These are phyloP conservation scores for Venturia asperata DNA, from an alignment of 2,329 filamentous ascomycete species.

Conservation along the genomic window DNA sequence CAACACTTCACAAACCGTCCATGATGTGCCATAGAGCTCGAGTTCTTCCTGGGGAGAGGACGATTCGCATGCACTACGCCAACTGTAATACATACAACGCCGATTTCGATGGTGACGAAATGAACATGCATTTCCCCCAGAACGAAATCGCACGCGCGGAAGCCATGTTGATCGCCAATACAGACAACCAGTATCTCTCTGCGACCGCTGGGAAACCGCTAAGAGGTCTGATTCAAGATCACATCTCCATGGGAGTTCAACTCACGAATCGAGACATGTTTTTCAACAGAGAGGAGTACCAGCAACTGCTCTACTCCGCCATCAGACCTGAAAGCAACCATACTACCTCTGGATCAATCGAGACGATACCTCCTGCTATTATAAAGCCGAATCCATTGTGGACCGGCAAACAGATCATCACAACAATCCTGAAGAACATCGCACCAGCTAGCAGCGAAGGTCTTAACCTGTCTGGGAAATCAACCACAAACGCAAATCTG, in stretches of 20 bases:
- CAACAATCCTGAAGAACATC: constrained; percentile 88
- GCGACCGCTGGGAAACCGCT: constrained; percentile 89
- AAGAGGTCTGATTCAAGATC: constrained; percentile 94
- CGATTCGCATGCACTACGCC: constrained; percentile 98
- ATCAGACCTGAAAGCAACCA: constrained; percentile 86
- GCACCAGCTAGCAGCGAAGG: constrained; percentile 68
- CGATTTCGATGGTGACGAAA: constrained; percentile 98
- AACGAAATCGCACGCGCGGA: constrained; percentile 92
- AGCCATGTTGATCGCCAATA: constrained; percentile 87
- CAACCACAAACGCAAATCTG: constrained; percentile 66
- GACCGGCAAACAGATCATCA: constrained; percentile 96
- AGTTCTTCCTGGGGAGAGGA: constrained; percentile 89
- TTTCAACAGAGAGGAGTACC: constrained; percentile 80
- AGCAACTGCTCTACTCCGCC: constrained; percentile 87
- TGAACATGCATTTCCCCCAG: constrained; percentile 99
- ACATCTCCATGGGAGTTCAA: constrained; percentile 88
- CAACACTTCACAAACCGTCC: constrained; percentile 94
- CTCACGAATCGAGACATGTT: constrained; percentile 88
- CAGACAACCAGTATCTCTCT: constrained; percentile 93
- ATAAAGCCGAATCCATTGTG: constrained; percentile 74
- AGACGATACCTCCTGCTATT: constrained; percentile 72
- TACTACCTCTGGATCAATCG: constrained; percentile 72
- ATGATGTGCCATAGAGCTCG: constrained; percentile 97
- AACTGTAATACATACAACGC: constrained; percentile 99
- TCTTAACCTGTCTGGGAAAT: constrained; percentile 71